Conservation (phyloP, 139 green algal genomes). For the Choricystis sp. region DNA sequence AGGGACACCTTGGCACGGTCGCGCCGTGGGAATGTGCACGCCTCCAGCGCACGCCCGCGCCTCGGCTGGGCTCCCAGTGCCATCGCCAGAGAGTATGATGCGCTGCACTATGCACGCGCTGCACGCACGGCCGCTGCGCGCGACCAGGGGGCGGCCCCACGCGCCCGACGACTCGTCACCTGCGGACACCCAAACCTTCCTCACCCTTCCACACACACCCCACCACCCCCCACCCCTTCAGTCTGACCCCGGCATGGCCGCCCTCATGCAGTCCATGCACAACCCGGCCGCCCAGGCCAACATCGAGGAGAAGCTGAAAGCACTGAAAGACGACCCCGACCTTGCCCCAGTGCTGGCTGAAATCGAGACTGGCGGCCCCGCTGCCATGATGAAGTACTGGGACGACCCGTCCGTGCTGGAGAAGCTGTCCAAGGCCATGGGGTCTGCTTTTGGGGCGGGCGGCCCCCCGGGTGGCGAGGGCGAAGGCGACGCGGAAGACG, state of each 20-base stretch:
- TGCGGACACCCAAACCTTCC: no score
- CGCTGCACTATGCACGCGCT: no score
- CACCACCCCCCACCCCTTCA: conserved; percentile 6
- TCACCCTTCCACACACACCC: background rate
- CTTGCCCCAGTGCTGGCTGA: conserved; percentile 80
- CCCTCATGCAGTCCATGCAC: conserved; percentile 55
- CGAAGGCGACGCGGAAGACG: conserved; percentile 5
- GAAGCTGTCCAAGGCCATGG: conserved; percentile 78
- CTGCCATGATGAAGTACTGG: conserved; percentile 96
- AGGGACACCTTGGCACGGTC: no score
- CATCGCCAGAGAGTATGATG: no score
- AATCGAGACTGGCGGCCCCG: conserved; percentile 75
- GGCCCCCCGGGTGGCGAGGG: background rate
- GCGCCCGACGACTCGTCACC: no score
- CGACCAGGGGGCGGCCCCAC: no score
- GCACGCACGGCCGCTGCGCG: no score
- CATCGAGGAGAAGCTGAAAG: conserved; percentile 45
- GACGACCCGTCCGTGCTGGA: conserved; percentile 78
- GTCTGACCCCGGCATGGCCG: conserved; percentile 48
- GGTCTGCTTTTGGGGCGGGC: conserved; percentile 7
- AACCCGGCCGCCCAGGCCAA: conserved; percentile 39
- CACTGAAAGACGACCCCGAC: conserved; percentile 84
- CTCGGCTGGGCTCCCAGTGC: no score
- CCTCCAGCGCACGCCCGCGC: no score
- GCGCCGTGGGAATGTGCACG: no score